Evolutionary conservation across 805 yeast species (phyloP), one percentile per base, ranked within the genome.

Genomic region (Yamadazyma takamatsuzukensis): DNA sequence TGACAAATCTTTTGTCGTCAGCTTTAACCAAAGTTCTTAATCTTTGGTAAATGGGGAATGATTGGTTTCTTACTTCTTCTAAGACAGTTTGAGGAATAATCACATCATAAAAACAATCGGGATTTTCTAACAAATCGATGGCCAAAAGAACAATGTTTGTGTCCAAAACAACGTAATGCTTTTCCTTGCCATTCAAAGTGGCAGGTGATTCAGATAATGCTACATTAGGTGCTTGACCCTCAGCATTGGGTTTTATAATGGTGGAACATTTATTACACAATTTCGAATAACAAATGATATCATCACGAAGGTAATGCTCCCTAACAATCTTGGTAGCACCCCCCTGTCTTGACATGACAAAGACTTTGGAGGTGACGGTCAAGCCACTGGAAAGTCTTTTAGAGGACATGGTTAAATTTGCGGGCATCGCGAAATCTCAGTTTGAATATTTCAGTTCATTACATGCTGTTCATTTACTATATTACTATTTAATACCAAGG

Each of bases 51-150:
- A 90, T 80, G 4, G 98, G 96, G 50, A 80, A 76, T 31, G 95
- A 85, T 50, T 81, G 71, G 53, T 87, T 87, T 43, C 86, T 76
- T 7, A 90, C 96, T 57, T 93, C 97, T 46, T 94, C 97, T 21
- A 93, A 66, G 2, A 87, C 97, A 5, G 95, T 83, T 55, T 93
- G 98, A 2, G 97, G 96, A n/a, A 93, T 65, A 36, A 93, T 81
- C 12, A 89, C 96, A 59, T 93, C 97, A 49, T 72, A 81, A 51
- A 93, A 85, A 33, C 84, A 81, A 18, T 74, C 70, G 14, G 70
- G 69, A 48, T 78, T 80, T 56, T 93, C 99, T 35, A 93, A 62
- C 38, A 93, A 63, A 57, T 93, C 99, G 41, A 93, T 90, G 5
- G 95, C 90, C 52, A 80, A 83, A 40, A 93, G 63, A 1, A 84